Evolutionary conservation across 129 eudicot genomes (phyloP).

Genomic region (Flaveria brownii): DNA sequence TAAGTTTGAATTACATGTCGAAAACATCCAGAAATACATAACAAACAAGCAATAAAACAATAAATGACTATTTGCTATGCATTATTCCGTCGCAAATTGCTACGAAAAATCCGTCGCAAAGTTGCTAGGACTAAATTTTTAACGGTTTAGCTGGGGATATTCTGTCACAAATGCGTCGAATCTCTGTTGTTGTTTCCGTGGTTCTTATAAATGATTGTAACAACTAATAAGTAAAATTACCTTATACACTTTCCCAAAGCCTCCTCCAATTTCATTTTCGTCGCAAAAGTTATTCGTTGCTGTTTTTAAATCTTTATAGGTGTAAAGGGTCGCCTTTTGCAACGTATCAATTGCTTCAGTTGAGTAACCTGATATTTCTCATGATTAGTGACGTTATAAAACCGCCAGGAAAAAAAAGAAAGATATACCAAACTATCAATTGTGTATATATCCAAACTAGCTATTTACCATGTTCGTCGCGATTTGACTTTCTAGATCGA

Average conservation of each 20-base stretch:
- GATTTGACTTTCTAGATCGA: neutral
- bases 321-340: conserved; percentile 51
- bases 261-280: conserved; percentile 54
- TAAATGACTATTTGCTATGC: no score
- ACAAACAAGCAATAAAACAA: no score
- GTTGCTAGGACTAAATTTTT: no score
- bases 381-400: neutral
- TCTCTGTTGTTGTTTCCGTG: no score
- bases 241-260: conserved; percentile 58
- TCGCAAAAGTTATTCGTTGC: conserved; percentile 54
- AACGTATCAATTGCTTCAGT: conserved; percentile 49
- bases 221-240: conserved; percentile 23
- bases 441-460: neutral
- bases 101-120: no score
- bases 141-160: no score
- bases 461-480: neutral
- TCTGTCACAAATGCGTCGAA: no score
- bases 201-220: neutral
- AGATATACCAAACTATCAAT: no score
- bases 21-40: no score
- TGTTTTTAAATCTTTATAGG: conserved; percentile 51
- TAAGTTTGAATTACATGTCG: neutral
- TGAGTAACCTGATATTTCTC: neutral
- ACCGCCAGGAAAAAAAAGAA: no score
- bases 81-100: no score